Evolutionary conservation across 2,329 filamentous ascomycete genomes (phyloP), one percentile per base, ranked within the genome.

Genomic region (Aspergillus sp.): DNA sequence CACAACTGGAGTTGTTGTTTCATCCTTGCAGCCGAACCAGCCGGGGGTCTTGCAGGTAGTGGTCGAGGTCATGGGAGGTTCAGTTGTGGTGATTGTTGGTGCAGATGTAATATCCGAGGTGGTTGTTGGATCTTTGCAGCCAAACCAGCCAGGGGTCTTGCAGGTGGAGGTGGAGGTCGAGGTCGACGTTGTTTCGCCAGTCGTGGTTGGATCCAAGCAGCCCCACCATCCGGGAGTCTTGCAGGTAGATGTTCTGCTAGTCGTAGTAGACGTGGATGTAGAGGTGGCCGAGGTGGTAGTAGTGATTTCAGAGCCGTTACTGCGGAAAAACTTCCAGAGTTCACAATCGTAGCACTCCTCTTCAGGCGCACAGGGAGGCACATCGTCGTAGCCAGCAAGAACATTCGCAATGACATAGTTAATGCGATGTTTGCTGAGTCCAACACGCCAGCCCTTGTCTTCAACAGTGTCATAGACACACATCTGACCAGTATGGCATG

Each of bases 151-250:
- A 9, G 77, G 77, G 6, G 75, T 78, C 58, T 75, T 69, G 60
- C 78, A 79, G 5, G 75, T 78, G 13, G 75, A 67, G 21, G 75
- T 69, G 60, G 77, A 72, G 4, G 69, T 67, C 0, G 73, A 73
- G 2, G 70, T 69, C 4, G 72, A 68, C 12, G 70, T 69, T 9
- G 70, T 71, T 5, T 71, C 74, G 5, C 78, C 78, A 1, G 79
- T 80, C 0, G 79, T 79, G 1, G 75, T 79, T 43, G 80, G 78
- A 62, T 86, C 83, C 3, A 84, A 77, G 57, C 78, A 81, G 15
- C 91, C 91, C 89, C 89, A 96, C 93, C 93, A 97, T 5, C 93
- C 92, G 28, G 93, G 93, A 1, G 93, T 97, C 75, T 95, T 85
- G 78, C 93, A 97, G 0, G 92, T 97, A 57, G 89, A 87, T 0